These are phyloP conservation scores for Pouteria glomerata DNA, from an alignment of 148 eudicot genomes.

Conservation along the genomic window DNA sequence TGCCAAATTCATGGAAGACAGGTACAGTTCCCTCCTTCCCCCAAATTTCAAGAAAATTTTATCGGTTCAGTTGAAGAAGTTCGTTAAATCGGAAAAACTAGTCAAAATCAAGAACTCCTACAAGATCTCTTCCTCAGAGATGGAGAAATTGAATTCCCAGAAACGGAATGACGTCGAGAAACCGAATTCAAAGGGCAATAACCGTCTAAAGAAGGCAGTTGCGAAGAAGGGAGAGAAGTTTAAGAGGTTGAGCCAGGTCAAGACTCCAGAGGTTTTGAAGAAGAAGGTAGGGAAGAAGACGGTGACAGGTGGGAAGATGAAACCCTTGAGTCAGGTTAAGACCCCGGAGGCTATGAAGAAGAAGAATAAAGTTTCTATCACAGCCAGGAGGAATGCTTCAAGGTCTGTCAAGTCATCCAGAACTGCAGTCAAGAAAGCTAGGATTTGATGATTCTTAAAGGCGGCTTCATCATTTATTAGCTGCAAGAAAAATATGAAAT, in stretches of 20 bases:
- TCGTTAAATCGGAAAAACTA: conserved; percentile 26
- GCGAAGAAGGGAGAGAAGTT: conserved; percentile 3
- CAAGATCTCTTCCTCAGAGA: conserved; percentile 22
- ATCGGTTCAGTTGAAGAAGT: conserved; percentile 26
- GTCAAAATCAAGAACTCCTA: conserved; percentile 30
- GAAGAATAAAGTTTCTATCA: not conserved
- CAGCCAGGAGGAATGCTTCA: not conserved
- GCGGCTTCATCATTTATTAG: not conserved
- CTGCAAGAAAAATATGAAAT: not conserved
- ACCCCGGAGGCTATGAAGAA: not conserved
- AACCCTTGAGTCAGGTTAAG: not conserved
- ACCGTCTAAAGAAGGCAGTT: not conserved
- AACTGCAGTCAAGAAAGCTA: not conserved
- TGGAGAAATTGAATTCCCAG: not conserved
- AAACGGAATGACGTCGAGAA: not conserved
- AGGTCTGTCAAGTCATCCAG: not conserved
- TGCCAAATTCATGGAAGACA: conserved; percentile 32
- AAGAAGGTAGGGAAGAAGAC: not conserved
- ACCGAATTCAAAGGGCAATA: not conserved
- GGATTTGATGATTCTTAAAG: not conserved
- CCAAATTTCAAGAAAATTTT: conserved; percentile 30
- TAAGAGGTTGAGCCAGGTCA: conserved; percentile 20
- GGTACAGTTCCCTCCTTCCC: conserved; percentile 20
- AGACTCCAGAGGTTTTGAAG: conserved; percentile 20
- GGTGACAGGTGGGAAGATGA: not conserved